Percentiles rank a stretch among this genome's conserved stretches.
Conservation (phyloP, 768 basidiomycete species). For the Trametes sanguinea region DNA sequence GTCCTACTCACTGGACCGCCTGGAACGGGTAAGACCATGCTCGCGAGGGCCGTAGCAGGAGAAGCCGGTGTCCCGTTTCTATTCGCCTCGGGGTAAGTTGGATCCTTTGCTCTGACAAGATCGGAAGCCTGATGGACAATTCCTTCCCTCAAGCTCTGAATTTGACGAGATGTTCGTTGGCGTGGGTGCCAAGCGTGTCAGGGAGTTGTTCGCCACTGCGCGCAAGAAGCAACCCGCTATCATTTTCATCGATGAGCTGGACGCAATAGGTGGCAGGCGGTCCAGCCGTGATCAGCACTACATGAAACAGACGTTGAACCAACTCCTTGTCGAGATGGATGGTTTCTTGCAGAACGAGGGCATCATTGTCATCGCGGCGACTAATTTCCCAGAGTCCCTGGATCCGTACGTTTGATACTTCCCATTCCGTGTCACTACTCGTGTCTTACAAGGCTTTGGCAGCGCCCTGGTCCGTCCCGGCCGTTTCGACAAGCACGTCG, state of each 20-base stretch:
- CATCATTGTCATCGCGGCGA: constrained; percentile 94
- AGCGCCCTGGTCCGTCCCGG: constrained; percentile 96
- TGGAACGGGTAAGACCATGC: constrained; percentile 96
- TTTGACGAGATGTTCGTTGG: constrained; percentile 99
- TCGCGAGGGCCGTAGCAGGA: constrained; percentile 96
- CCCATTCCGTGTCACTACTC: neutral
- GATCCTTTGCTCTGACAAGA: neutral
- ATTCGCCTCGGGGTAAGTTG: constrained; percentile 83
- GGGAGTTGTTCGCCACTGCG: constrained; percentile 92
- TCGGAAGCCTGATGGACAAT: constrained; percentile 7
- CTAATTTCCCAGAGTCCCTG: constrained; percentile 94
- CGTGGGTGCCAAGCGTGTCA: constrained; percentile 91
- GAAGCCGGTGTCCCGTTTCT: constrained; percentile 98
- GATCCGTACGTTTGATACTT: constrained; percentile 64
- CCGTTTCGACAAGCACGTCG: constrained; percentile 91
- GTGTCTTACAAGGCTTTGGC: neutral
- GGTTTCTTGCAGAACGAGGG: constrained; percentile 94
- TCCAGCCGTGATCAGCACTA: constrained; percentile 83
- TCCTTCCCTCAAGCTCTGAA: constrained; percentile 59
- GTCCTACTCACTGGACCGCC: constrained; percentile 89
- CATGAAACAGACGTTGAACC: constrained; percentile 94
- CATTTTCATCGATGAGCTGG: constrained; percentile 97
- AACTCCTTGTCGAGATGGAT: constrained; percentile 95
- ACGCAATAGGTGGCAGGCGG: constrained; percentile 91
- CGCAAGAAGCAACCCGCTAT: constrained; percentile 95